Conservation (phyloP, 768 basidiomycete species). For the Termitomyces sp. region DNA sequence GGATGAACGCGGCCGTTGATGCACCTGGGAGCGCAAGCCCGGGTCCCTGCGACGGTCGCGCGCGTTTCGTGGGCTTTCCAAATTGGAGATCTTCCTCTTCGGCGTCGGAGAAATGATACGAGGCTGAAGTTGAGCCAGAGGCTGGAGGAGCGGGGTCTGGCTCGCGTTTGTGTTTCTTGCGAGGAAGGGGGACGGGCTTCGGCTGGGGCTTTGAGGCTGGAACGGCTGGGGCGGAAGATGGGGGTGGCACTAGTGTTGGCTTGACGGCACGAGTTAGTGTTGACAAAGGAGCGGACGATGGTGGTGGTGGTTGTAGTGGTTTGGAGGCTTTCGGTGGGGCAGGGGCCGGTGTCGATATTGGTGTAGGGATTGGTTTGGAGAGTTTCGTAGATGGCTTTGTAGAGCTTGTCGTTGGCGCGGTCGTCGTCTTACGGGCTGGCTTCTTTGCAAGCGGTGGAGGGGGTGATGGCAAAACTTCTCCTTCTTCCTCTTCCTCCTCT, state of each 20-base stretch:
- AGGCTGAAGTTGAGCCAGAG: neutral
- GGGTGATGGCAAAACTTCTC: conserved; percentile 25
- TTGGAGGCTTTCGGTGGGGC: neutral
- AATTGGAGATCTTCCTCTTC: conserved; percentile 50
- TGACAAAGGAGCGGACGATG: conserved; percentile 11
- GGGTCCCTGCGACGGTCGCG: conserved; percentile 22
- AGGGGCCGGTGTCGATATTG: neutral
- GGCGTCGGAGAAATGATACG: conserved; percentile 23
- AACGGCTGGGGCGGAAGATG: conserved; percentile 2
- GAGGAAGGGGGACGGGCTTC: conserved; percentile 11
- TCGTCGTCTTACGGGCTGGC: neutral
- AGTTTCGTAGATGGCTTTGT: neutral
- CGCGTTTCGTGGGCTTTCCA: conserved; percentile 43
- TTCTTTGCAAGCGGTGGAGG: conserved; percentile 7
- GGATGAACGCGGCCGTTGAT: conserved; percentile 25
- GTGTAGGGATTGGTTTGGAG: neutral
- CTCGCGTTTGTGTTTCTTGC: conserved; percentile 25
- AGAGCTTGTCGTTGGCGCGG: neutral
- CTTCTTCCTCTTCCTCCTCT: conserved; percentile 35
- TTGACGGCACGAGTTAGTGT: conserved; percentile 9
- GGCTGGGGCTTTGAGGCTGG: conserved; percentile 5
- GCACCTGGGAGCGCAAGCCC: conserved; percentile 38
- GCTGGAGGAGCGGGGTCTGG: conserved; percentile 15
- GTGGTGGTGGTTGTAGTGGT: conserved; percentile 16
- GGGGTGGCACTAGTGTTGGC: conserved; percentile 1